Evolutionary conservation across 1,284 basidiomycete genomes (phyloP).

Genomic region (Ceratobasidium sp.): DNA sequence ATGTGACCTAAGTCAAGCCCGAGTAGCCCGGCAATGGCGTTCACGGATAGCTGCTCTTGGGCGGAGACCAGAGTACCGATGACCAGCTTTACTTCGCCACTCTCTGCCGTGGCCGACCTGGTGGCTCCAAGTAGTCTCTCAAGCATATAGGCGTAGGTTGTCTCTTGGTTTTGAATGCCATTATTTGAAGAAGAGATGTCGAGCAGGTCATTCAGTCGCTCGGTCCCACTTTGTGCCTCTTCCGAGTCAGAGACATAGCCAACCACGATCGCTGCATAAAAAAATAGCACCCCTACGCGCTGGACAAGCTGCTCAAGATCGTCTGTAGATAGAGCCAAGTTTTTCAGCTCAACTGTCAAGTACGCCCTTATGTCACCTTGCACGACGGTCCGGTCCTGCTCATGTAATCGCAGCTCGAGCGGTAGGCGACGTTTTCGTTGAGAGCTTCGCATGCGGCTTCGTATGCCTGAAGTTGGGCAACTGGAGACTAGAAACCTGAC

Average conservation of each 20-base stretch:
- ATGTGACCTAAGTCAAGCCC: neutral
- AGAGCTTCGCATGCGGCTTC: neutral
- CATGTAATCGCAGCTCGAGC: neutral
- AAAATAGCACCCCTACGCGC: neutral
- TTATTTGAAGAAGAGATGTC: too few relatives aligned
- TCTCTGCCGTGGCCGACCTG: neutral
- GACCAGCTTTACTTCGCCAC: neutral
- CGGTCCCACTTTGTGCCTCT: too few relatives aligned
- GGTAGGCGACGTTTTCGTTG: too few relatives aligned
- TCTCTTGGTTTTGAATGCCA: neutral
- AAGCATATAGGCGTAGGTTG: neutral
- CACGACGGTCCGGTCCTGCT: neutral
- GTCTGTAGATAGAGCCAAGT: neutral
- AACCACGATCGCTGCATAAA: neutral
- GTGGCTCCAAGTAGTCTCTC: neutral
- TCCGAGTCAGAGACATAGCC: neutral
- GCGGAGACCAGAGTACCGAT: neutral
- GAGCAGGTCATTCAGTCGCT: too few relatives aligned
- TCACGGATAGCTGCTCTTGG: neutral
- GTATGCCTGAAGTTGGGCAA: neutral
- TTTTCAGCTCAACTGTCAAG: neutral
- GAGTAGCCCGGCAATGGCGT: neutral
- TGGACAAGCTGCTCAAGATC: neutral
- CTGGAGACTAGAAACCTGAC: neutral
- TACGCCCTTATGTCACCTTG: slow-evolving; percentile 12